Conservation (phyloP, 257 asterid genomes). For the Petunia secreta region DNA sequence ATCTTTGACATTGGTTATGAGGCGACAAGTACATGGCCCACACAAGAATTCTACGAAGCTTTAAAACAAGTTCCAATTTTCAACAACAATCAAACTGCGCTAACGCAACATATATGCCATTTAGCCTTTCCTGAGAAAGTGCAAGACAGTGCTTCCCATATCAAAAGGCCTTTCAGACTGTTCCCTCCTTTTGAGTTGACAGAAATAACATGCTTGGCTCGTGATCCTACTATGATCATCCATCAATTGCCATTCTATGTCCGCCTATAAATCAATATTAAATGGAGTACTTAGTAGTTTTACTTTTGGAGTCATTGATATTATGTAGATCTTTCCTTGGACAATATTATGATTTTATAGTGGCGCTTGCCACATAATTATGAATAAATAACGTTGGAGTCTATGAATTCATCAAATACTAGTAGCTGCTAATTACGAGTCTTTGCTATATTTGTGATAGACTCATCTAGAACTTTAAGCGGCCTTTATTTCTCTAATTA, state of each 20-base stretch:
- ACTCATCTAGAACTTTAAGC: too few species aligned
- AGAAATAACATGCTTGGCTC: background rate
- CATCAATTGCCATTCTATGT: background rate
- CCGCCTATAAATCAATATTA: too few species aligned
- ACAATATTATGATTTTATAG: too few species aligned
- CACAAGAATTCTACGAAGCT: background rate
- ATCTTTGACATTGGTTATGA: background rate
- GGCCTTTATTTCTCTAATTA: too few species aligned
- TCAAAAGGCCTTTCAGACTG: background rate
- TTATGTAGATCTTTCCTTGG: too few species aligned
- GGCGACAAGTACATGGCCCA: background rate
- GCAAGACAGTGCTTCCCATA: background rate
- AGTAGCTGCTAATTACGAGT: too few species aligned
- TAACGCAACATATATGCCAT: background rate
- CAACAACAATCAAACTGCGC: background rate
- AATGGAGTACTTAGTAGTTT: too few species aligned
- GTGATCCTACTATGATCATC: background rate
- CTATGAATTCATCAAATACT: too few species aligned
- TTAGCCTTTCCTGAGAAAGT: background rate
- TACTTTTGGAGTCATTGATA: too few species aligned
- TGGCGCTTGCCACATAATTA: too few species aligned
- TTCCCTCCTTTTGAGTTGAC: background rate
- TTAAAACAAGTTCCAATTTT: background rate
- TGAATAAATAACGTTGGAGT: too few species aligned
- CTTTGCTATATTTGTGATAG: too few species aligned